phyloP scores from a whole-genome alignment of 805 yeast species.

The Helenozyma baotianmanensis region DNA sequence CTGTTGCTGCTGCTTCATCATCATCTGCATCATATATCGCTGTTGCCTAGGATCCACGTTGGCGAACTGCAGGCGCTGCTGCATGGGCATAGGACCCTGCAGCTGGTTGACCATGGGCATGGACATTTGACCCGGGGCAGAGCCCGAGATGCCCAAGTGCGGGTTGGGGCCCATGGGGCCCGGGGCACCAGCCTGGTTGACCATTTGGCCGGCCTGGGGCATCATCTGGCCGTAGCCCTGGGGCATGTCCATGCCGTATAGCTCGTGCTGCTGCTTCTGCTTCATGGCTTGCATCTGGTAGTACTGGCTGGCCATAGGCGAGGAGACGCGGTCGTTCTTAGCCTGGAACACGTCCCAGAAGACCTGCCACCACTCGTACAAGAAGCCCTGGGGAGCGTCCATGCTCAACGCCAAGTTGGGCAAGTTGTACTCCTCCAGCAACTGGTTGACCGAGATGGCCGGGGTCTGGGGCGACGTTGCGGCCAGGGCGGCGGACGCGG shows the following conservation, averaged over 20 bases:
- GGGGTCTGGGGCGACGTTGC: slow-evolving; percentile 25
- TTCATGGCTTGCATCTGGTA: slow-evolving; percentile 57
- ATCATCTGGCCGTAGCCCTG: slow-evolving; percentile 3
- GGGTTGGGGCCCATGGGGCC: slow-evolving; percentile 9
- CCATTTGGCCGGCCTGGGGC: slow-evolving; percentile 1
- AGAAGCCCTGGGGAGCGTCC: slow-evolving; percentile 84
- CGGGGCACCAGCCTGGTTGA: slow-evolving; percentile 4
- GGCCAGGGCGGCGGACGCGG: slow-evolving; percentile 2
- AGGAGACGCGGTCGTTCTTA: slow-evolving; percentile 36
- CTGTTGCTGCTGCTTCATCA: slow-evolving; percentile 23
- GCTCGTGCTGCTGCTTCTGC: slow-evolving; percentile 55
- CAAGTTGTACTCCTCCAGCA: slow-evolving; percentile 38
- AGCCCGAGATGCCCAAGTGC: too few relatives aligned
- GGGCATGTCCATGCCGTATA: slow-evolving; percentile 34
- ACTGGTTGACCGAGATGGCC: slow-evolving; percentile 18
- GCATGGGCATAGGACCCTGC: slow-evolving; percentile 15
- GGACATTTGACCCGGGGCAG: too few relatives aligned
- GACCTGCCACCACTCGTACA: slow-evolving; percentile 94
- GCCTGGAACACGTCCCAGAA: slow-evolving; percentile 94
- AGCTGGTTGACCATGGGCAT: slow-evolving; percentile 7
- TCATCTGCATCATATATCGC: slow-evolving; percentile 21
- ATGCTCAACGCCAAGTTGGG: slow-evolving; percentile 52
- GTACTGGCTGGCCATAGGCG: slow-evolving; percentile 59
- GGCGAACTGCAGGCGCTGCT: slow-evolving; percentile 16
- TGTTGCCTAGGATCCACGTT: slow-evolving; percentile 15